Base-by-base conservation (phyloP, 2,329 filamentous ascomycete genomes). In the Knoxdaviesia proteae region DNA sequence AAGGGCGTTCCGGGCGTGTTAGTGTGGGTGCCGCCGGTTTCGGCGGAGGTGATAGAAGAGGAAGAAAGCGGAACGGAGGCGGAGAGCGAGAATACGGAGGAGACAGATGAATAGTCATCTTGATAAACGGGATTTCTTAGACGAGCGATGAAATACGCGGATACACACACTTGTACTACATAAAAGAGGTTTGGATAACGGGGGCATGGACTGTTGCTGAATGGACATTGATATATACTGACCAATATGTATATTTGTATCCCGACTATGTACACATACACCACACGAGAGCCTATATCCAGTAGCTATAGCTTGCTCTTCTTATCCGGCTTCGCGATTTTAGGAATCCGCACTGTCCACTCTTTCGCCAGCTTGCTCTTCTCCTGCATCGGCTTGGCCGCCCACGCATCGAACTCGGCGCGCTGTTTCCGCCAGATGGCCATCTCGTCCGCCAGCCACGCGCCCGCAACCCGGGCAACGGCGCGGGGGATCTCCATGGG, bases 401-500 rank as follows among this genome's bases (percentile, higher is more conserved):
- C 61, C 73, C 76, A 79, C 49, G 61, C 61, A 40, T 66, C 57
- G 47, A 76, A 81, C 42, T 61, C 62, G 32, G 58, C 58, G 57
- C 79, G 68, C 50, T 78, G 69, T 3, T 52, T 56, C 47, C 64
- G 60, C 73, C 76, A 81, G 32, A 62, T 56, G 37, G 59, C 54
- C 48, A 81, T 48, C 54, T 80, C 74, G n/a, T 53, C 51, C 0
- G 56, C 63, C 44, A 82, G 56, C 65, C 75, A 83, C 31, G 55
- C 53, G 0, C 68, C 69, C 0, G 71, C 67, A 11, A 69, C 57
- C 45, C 69, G 62, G 1, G 84, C 87, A 47, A 77, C 80, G 51
- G 72, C 64, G 2, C 52, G 61, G 0, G 82, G 80, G 36, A 71
- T 69, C 58, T 94, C 86, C 72, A 94, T 82, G 0, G 87, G 80